These are phyloP conservation scores for Ceratobasidium sp. DNA, from an alignment of 1,284 basidiomycete genomes.

Conservation along the genomic window DNA sequence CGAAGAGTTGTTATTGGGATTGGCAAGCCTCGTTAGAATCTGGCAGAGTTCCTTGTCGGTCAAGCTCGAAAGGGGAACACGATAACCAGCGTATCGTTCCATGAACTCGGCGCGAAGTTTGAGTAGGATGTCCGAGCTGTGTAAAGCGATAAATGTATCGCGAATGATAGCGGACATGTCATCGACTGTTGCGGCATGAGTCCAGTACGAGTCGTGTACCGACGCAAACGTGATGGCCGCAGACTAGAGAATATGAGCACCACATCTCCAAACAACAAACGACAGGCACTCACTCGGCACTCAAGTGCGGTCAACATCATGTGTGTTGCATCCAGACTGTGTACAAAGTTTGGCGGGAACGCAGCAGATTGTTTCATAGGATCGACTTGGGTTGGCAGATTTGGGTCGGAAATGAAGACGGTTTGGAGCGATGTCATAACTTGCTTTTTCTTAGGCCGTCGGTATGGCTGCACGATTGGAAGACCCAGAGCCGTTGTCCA, in stretches of 20 bases:
- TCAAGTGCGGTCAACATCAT: conserved; percentile 98
- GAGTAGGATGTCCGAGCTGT: conserved; percentile 82
- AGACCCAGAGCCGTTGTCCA: conserved; percentile 97
- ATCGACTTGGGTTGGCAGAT: conserved; percentile 77
- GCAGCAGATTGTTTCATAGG: conserved; percentile 90
- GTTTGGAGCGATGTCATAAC: conserved; percentile 82
- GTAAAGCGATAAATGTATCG: conserved; percentile 92
- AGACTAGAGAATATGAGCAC: conserved; percentile 54
- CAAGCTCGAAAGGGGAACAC: conserved; percentile 70
- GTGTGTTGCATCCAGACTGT: conserved; percentile 97
- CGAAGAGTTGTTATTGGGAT: conserved; percentile 48
- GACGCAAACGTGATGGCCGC: conserved; percentile 86
- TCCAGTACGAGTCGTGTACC: conserved; percentile 99
- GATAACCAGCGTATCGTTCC: conserved; percentile 77
- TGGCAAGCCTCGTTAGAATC: conserved; percentile 20
- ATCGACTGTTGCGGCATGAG: conserved; percentile 89
- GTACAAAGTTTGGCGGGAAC: conserved; percentile 99
- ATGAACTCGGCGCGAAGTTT: conserved; percentile 74
- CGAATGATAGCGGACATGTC: conserved; percentile 90
- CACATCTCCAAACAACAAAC: not conserved
- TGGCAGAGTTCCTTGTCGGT: conserved; percentile 46
- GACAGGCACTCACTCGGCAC: conserved; percentile 71
- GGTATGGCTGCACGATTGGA: conserved; percentile 96
- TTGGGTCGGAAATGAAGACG: conserved; percentile 93
- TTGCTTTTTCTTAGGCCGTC: conserved; percentile 84